Conservation (phyloP, 2,329 filamentous ascomycete species). For the Cladosporium sp. region DNA sequence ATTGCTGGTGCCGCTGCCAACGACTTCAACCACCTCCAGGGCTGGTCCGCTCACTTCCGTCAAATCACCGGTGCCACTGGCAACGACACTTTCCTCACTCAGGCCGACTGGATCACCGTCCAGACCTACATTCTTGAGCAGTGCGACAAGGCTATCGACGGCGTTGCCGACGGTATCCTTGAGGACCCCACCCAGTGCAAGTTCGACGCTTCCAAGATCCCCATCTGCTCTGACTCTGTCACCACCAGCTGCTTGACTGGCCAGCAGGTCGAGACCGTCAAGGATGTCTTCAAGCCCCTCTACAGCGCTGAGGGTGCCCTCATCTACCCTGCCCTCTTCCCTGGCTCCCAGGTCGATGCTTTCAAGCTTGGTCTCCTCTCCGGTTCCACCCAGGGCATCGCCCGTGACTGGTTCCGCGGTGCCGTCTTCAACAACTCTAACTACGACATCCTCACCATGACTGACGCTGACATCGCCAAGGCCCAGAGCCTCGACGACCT, state of each 20-base stretch:
- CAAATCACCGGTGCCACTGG: constrained; percentile 36
- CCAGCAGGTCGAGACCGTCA: constrained; percentile 42
- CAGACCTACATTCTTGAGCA: constrained; percentile 44
- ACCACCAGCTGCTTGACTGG: constrained; percentile 41
- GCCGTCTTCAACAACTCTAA: constrained; percentile 44
- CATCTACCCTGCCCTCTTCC: constrained; percentile 50
- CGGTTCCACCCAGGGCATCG: constrained; percentile 41
- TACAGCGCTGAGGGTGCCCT: constrained; percentile 41
- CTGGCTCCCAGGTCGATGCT: constrained; percentile 42
- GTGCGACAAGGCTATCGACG: constrained; percentile 49
- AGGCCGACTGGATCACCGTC: constrained; percentile 39
- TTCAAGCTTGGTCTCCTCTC: constrained; percentile 36
- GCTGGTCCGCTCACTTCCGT: constrained; percentile 43
- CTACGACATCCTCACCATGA: constrained; percentile 40
- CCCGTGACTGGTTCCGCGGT: constrained; percentile 48
- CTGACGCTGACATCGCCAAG: constrained; percentile 38
- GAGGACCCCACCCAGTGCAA: constrained; percentile 45
- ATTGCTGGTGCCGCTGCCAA: constrained; percentile 43
- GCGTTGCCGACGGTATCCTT: constrained; percentile 46
- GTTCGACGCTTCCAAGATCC: constrained; percentile 31
- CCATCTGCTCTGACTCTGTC: constrained; percentile 34
- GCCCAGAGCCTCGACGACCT: constrained; percentile 35
- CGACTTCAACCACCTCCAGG: constrained; percentile 41
- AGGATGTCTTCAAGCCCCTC: constrained; percentile 40
- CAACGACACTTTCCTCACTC: constrained; percentile 40